Conservation (phyloP, 2,329 filamentous ascomycete species). For the Penicillium sp. region DNA sequence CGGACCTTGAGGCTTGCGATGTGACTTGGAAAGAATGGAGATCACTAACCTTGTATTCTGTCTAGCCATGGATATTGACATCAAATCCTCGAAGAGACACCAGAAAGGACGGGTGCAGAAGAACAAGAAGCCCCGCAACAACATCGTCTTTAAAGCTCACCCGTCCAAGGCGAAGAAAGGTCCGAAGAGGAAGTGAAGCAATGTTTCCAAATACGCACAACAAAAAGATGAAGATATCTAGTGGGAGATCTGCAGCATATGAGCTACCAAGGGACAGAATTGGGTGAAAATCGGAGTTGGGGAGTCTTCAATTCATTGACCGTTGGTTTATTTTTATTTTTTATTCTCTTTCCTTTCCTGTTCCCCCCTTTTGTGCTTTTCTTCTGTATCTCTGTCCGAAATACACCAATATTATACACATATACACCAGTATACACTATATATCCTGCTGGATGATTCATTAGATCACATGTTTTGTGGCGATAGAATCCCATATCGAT, state of each 20-base stretch:
- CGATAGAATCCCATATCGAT: not conserved
- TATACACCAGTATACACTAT: not conserved
- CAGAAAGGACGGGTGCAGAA: constrained; percentile 42
- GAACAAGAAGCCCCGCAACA: constrained; percentile 35
- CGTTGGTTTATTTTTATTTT: not conserved
- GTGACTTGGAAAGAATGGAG: not conserved
- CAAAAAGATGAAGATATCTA: not conserved
- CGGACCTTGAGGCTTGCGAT: not conserved
- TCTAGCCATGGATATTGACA: constrained; percentile 44
- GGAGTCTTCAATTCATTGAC: constrained; percentile 12
- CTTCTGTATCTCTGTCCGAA: not conserved
- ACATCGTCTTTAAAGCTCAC: constrained; percentile 41
- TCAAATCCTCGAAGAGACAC: constrained; percentile 22
- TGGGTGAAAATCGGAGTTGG: constrained; percentile 10
- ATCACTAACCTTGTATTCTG: not conserved
- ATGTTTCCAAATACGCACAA: not conserved
- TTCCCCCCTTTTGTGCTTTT: not conserved
- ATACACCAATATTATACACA: not conserved
- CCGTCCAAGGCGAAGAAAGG: constrained; percentile 32
- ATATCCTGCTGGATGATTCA: not conserved
- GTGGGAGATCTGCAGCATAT: not conserved
- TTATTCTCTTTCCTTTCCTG: not conserved
- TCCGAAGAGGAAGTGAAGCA: constrained; percentile 32
- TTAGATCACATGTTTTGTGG: not conserved
- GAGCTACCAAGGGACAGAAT: not conserved